phyloP scores from a whole-genome alignment of 1,139 yeast species.

The Suhomyces bokatorum region DNA sequence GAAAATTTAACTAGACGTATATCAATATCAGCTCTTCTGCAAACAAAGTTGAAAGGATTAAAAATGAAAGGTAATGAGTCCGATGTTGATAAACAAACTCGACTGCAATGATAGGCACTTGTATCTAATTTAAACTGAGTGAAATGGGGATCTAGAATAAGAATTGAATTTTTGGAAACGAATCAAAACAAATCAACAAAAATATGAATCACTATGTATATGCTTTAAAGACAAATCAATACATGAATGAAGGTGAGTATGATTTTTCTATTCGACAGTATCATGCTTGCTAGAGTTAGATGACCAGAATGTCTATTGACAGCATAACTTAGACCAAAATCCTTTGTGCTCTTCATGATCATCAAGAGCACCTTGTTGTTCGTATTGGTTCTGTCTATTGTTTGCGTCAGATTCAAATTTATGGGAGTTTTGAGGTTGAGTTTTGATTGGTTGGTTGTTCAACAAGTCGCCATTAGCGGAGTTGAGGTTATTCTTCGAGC shows the following conservation, averaged over 20 bases:
- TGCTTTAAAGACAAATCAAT: conserved; percentile 5
- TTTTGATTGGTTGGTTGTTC: conserved; percentile 16
- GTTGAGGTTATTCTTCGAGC: conserved; percentile 16
- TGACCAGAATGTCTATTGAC: conserved; percentile 29
- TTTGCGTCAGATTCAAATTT: conserved; percentile 21
- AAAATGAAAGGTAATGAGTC: conserved; percentile 3
- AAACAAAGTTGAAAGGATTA: conserved; percentile 7
- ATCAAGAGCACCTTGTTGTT: conserved; percentile 38
- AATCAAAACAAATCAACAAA: conserved; percentile 8
- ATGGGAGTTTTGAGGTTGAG: conserved; percentile 20
- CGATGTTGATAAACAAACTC: conserved; percentile 1
- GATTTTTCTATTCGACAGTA: conserved; percentile 5
- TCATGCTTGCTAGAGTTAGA: background rate
- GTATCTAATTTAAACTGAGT: conserved; percentile 5
- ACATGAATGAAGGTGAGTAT: conserved; percentile 3
- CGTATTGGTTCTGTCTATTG: conserved; percentile 37
- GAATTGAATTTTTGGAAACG: conserved; percentile 9
- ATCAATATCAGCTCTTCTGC: conserved; percentile 11
- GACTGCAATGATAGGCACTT: background rate
- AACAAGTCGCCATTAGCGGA: conserved; percentile 16
- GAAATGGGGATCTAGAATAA: conserved; percentile 8
- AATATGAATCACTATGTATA: conserved; percentile 7
- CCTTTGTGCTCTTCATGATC: conserved; percentile 42
- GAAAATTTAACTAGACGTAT: conserved; percentile 7
- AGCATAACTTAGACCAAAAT: conserved; percentile 48